Percentiles rank a stretch among this genome's conserved stretches.
Evolutionary conservation across 1,284 basidiomycete species (phyloP).

Genomic region (Coniferiporia weirii): DNA sequence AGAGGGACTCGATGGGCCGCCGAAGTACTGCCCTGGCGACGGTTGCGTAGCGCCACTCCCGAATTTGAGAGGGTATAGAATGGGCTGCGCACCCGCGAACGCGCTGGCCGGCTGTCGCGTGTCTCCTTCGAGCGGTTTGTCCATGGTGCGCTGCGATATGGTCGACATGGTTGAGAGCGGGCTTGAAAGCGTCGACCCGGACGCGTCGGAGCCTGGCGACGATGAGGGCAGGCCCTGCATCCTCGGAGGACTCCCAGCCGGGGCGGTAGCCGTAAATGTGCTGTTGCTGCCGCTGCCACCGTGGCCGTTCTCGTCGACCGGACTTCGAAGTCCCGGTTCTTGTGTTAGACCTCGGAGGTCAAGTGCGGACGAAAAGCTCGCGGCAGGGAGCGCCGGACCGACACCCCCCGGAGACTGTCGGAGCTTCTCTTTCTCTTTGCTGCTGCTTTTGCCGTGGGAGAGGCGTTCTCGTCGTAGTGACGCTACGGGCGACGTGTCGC

Average conservation of each 20-base stretch:
- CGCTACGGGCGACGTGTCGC: slow-evolving; percentile 11
- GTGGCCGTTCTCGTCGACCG: background rate
- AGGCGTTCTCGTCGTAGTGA: slow-evolving; percentile 14
- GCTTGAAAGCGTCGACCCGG: slow-evolving; percentile 8
- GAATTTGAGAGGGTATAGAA: background rate
- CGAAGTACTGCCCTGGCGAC: background rate
- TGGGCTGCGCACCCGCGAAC: background rate
- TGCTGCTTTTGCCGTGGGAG: background rate
- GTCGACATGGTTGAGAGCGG: background rate
- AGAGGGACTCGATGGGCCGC: background rate
- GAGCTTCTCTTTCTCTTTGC: slow-evolving; percentile 2
- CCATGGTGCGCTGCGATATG: background rate
- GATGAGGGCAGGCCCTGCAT: slow-evolving; percentile 3
- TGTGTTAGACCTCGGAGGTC: slow-evolving; percentile 5
- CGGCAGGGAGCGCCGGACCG: background rate
- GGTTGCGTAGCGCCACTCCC: background rate
- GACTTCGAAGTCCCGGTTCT: background rate
- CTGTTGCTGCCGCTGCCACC: background rate
- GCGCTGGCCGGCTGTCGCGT: background rate
- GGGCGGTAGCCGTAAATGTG: background rate
- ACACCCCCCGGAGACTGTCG: slow-evolving; percentile 1
- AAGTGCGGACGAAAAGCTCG: slow-evolving; percentile 7
- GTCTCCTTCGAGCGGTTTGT: background rate
- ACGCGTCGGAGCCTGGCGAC: slow-evolving; percentile 11
- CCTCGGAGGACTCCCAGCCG: background rate